Evolutionary conservation across 2,329 filamentous ascomycete genomes (phyloP), one percentile per base, ranked within the genome.

Genomic region (Penicillium digitatum): DNA sequence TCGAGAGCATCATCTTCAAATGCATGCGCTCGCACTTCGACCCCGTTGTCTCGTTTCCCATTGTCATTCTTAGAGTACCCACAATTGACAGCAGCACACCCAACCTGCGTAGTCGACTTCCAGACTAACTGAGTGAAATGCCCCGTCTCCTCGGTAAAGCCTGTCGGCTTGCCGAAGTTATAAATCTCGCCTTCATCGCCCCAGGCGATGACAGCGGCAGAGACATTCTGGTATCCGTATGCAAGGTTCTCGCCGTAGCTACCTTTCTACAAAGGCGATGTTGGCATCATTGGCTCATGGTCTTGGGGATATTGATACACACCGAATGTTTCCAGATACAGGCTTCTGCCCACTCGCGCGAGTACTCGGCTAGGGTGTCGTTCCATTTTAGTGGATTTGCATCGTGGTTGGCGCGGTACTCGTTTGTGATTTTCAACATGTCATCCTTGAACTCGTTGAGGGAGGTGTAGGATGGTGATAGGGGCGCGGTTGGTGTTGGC

Each of bases 121-220:
- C 87, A 90, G 6, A 90, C 86, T 7, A 90, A 70, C 75, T 89
- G 87, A 1, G 87, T 87, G 63, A 90, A 90, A 68, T 89, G 86
- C 0, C 87, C 87, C 18, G 87, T 88, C 32, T 73, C 69, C 60
- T 84, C 76, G 9, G 66, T 74, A 64, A 87, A 90, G 0, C 79
- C 79, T 0, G 73, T 76, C 0, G 80, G 80, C 1, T 79, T 67
- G 2, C 66, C 60, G 68, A 82, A 91, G 62, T 87, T 71, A 67
- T 89, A 91, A 6, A 75, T 55, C 0, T 69, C 64, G 11, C 82
- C 69, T 72, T 89, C 85, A 60, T 79, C 62, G 18, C 83, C 88
- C 87, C 88, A 91, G 1, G 79, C 81, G 42, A 82, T 80, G n/a
- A 91, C 76, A 47, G 81, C 79, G 3, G 78, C 75, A 0, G 80